Conservation (phyloP, 345 rosid genomes). For the Toxicodendron radicans region DNA sequence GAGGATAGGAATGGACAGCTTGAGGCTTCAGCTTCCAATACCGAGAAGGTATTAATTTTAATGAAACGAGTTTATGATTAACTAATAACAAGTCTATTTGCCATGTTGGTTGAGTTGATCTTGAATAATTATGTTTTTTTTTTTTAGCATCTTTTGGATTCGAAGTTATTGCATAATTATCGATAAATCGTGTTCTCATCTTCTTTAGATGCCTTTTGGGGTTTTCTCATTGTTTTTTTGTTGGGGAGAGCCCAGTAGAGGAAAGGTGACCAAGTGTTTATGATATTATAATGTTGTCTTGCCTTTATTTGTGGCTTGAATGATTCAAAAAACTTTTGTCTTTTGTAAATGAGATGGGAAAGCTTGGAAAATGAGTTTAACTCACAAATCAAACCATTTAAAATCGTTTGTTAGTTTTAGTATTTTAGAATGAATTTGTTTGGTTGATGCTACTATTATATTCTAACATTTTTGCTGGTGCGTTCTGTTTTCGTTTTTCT, state of each 20-base stretch:
- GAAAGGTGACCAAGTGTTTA: slow-evolving; percentile 18
- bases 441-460: background rate
- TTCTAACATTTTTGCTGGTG: background rate
- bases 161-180: no score
- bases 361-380: background rate
- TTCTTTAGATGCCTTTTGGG: slow-evolving; percentile 30
- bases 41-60: slow-evolving; percentile 61
- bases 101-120: slow-evolving; percentile 14
- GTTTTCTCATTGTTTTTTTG: slow-evolving; percentile 26
- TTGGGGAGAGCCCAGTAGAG: slow-evolving; percentile 31
- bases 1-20: slow-evolving; percentile 65
- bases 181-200: background rate
- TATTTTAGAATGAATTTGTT: background rate
- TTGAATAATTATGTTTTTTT: slow-evolving; percentile 9
- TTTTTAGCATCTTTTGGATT: slow-evolving; percentile 3
- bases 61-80: background rate
- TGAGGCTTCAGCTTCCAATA: slow-evolving; percentile 57
- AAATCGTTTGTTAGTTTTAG: background rate
- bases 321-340: slow-evolving; percentile 14
- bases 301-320: slow-evolving; percentile 15
- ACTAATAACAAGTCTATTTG: slow-evolving; percentile 7
- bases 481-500: background rate
- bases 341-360: background rate
- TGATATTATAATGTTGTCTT: slow-evolving; percentile 3
- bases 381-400: background rate